Evolutionary conservation across 176 grass and related monocot genomes (phyloP).

Genomic region (Chrysopogon serrulatus): DNA sequence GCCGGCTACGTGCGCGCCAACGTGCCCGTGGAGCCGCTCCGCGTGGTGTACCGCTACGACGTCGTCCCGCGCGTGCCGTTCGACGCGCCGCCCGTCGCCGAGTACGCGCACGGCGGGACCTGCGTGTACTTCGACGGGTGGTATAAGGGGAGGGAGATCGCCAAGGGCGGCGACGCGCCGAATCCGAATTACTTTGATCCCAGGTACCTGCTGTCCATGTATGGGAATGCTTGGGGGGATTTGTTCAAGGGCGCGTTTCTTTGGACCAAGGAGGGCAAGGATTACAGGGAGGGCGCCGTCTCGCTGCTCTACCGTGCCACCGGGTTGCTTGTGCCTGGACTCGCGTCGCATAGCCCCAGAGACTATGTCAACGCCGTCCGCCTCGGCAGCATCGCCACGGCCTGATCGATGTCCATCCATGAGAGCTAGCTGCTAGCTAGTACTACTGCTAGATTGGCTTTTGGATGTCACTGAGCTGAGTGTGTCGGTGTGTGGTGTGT

Average conservation of each 20-base stretch:
- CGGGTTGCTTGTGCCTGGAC: slow-evolving; percentile 42
- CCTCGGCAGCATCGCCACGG: slow-evolving; percentile 12
- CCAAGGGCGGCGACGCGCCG: slow-evolving; percentile 48
- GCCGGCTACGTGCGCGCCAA: background rate
- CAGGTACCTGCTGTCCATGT: slow-evolving; percentile 35
- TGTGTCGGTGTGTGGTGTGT: too few relatives aligned
- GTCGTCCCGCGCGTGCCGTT: slow-evolving; percentile 68
- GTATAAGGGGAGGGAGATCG: slow-evolving; percentile 41
- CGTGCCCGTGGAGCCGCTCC: background rate
- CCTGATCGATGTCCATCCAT: too few relatives aligned
- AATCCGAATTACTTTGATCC: slow-evolving; percentile 72
- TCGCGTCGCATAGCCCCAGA: slow-evolving; percentile 65
- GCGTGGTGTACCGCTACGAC: slow-evolving; percentile 84
- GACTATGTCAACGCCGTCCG: slow-evolving; percentile 67
- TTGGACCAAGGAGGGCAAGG: slow-evolving; percentile 35
- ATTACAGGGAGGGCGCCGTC: slow-evolving; percentile 51
- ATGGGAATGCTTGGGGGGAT: slow-evolving; percentile 42
- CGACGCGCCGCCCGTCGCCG: slow-evolving; percentile 28
- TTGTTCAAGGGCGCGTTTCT: slow-evolving; percentile 53
- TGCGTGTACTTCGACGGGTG: slow-evolving; percentile 75
- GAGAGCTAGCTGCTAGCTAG: too few relatives aligned
- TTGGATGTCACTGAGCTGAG: too few relatives aligned
- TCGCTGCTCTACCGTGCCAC: slow-evolving; percentile 44
- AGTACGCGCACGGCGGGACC: slow-evolving; percentile 42
- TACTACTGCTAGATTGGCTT: too few relatives aligned